phyloP scores from a whole-genome alignment of 192 early-diverging fungal genomes.

The Geranomyces michiganensis region DNA sequence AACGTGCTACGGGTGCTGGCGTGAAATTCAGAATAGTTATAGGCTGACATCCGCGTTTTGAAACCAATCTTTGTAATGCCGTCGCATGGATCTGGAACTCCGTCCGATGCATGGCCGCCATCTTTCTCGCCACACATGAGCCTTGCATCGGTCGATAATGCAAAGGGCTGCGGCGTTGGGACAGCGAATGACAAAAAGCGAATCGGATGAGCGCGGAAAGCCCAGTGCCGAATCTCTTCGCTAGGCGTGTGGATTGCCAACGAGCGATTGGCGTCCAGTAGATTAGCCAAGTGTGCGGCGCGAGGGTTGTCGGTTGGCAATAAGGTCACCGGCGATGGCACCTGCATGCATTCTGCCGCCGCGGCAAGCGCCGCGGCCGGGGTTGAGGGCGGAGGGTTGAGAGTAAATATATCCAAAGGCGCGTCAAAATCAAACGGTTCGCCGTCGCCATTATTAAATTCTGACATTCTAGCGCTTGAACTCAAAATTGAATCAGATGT shows the following conservation, averaged over 20 bases:
- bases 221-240: conserved; percentile 73
- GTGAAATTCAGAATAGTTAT: not conserved
- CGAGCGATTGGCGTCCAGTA: conserved; percentile 84
- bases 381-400: not conserved
- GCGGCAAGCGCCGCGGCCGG: not conserved
- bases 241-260: conserved; percentile 78
- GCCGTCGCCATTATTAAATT: not conserved
- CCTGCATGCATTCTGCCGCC: not conserved
- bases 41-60: not conserved
- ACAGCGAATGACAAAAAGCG: conserved; percentile 8
- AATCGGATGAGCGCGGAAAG: conserved; percentile 60
- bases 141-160: too few species aligned
- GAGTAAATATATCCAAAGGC: not conserved
- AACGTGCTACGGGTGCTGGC: not conserved
- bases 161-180: too few species aligned
- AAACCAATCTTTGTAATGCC: too few species aligned
- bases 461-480: too few species aligned
- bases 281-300: conserved; percentile 84
- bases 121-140: too few species aligned
- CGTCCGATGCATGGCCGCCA: too few species aligned
- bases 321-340: not conserved
- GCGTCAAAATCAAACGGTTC: conserved; percentile 11
- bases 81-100: too few species aligned
- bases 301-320: conserved; percentile 72
- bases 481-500: not conserved